Evolutionary conservation across 2,329 filamentous ascomycete species (phyloP), one percentile per base, ranked within the genome.

Genomic region (Venturia effusa): DNA sequence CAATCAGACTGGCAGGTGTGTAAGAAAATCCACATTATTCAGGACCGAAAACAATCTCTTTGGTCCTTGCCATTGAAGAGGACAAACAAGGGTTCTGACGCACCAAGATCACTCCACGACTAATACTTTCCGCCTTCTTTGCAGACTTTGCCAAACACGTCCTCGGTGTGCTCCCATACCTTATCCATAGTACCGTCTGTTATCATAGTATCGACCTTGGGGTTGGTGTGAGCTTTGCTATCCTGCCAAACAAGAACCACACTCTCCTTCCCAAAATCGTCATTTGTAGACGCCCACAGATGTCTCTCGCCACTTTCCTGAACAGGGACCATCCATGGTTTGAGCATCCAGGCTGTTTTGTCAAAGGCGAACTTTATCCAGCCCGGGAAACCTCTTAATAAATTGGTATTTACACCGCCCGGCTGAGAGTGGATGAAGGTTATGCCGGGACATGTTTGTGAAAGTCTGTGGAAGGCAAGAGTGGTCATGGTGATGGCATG

Each of bases 231-330:
- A 64, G 64, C 64, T 61, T 57, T 30, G 34, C n/a, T 65, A 68
- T 39, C 70, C 66, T 10, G 62, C 60, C 3, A 67, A 34, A n/a
- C 68, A 64, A 54, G 71, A 69, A 8, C 65, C 67, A 62, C 71
- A 64, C 69, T 57, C 19, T 57, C 70, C 71, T 19, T 68, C 68
- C 40, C 68, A 64, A 69, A 74, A 13, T 61, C 54, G 22, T 67
- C 66, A n/a, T 67, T 70, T 11, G 72, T 74, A 45, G 70, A 64
- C 34, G 69, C 69, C 55, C 67, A 74, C 51, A 74, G 62, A 69
- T 74, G 72, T 41, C 73, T 67, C 68, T 74, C 71, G 6, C 73
- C 72, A 61, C 69, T 72, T 66, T 74, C 73, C 61, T 60, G 61
- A 27, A 69, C 64, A 41, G 64, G 64, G 22, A 74, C 69, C 30